Evolutionary conservation across 116 monocot genomes (phyloP).

Genomic region (Zostera marina): DNA sequence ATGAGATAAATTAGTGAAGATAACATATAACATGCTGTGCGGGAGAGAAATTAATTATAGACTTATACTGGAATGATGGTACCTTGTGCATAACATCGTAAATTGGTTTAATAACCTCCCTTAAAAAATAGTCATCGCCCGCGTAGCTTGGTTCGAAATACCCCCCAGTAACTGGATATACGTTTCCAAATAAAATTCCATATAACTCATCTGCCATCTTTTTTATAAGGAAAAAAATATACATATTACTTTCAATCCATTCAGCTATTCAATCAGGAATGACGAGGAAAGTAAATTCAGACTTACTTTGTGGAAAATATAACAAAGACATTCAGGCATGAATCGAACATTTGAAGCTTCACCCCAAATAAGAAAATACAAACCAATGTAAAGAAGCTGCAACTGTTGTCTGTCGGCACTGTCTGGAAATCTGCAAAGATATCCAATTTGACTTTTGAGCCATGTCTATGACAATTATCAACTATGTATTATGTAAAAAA

Average conservation of each 20-base stretch:
- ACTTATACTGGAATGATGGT: neutral
- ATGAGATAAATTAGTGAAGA: no score
- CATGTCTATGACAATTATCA: no score
- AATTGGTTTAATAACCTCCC: constrained; percentile 63
- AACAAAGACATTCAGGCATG: constrained; percentile 96
- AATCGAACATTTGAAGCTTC: constrained; percentile 98
- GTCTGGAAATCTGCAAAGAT: constrained; percentile 25
- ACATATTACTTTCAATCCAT: neutral
- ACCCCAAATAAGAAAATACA: constrained; percentile 95
- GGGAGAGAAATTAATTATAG: neutral
- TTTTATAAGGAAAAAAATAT: constrained; percentile 8
- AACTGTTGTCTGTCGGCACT: constrained; percentile 38
- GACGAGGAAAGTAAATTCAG: neutral
- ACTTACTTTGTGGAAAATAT: constrained; percentile 82
- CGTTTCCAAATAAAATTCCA: constrained; percentile 35
- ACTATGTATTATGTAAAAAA: neutral
- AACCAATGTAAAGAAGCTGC: constrained; percentile 79
- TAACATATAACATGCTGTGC: no score
- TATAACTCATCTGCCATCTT: constrained; percentile 78
- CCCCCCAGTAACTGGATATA: constrained; percentile 31
- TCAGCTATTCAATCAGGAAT: neutral
- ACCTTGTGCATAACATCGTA: constrained; percentile 77
- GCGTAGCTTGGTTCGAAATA: constrained; percentile 29
- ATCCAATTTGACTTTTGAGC: neutral
- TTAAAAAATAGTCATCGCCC: constrained; percentile 58